Conservation (phyloP, 176 grass and related monocot genomes). For the Tillandsia fasciculata region DNA sequence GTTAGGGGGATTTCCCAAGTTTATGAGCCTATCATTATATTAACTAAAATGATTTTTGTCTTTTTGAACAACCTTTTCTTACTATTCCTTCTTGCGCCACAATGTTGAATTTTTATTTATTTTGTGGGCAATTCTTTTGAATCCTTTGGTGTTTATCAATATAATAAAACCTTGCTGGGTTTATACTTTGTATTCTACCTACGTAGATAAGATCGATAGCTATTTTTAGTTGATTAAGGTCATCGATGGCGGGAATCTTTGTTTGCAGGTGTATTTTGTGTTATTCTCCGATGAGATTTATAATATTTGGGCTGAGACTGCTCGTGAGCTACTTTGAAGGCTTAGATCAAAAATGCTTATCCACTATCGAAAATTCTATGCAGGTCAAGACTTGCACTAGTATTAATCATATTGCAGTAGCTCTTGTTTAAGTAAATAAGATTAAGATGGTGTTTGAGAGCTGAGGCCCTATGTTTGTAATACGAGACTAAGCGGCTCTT, state of each 20-base stretch:
- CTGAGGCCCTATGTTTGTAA: not conserved
- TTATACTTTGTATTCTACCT: not conserved
- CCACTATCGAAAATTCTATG: not conserved
- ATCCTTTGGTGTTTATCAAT: too few species aligned
- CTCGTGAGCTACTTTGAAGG: slow-evolving; percentile 35
- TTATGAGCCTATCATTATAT: too few species aligned
- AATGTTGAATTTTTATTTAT: too few species aligned
- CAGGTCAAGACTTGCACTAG: not conserved
- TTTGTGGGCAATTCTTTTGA: too few species aligned
- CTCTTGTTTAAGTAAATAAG: too few species aligned
- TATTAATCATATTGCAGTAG: too few species aligned
- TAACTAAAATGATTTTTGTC: too few species aligned
- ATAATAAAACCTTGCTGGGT: too few species aligned
- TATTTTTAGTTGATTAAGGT: not conserved
- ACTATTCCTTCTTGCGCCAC: too few species aligned
- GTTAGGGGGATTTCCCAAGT: too few species aligned
- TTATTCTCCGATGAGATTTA: slow-evolving; percentile 67
- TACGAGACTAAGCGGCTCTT: not conserved
- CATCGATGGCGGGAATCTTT: not conserved
- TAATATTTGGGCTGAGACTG: slow-evolving; percentile 50
- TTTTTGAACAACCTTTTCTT: too few species aligned
- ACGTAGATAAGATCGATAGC: not conserved
- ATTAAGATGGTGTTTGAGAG: too few species aligned
- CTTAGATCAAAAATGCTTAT: slow-evolving; percentile 17
- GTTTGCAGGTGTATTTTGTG: slow-evolving; percentile 84